Evolutionary conservation across 176 grass and related monocot genomes (phyloP).

Genomic region (Rhipidocladum racemiflorum): DNA sequence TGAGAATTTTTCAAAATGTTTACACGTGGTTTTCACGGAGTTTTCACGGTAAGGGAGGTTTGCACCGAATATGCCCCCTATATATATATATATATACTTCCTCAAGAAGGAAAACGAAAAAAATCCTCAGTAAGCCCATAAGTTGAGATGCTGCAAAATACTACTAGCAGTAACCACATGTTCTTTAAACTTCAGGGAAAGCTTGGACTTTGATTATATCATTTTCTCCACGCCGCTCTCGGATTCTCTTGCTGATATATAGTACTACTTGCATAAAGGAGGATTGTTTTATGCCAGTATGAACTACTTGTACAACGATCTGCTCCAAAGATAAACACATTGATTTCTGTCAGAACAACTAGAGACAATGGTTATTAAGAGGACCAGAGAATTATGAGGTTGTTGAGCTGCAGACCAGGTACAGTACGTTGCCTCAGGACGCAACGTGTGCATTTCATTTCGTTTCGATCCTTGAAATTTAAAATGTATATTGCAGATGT

Average conservation of each 20-base stretch:
- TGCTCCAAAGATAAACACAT: conserved; percentile 28
- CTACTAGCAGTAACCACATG: not conserved
- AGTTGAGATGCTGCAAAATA: not conserved
- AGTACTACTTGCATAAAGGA: not conserved
- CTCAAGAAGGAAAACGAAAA: not conserved
- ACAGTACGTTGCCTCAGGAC: not conserved
- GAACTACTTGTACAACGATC: not conserved
- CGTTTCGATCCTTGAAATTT: not conserved
- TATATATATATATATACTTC: too few relatives aligned
- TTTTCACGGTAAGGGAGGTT: too few relatives aligned
- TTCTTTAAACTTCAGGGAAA: not conserved
- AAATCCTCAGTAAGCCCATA: not conserved
- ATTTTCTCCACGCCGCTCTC: not conserved
- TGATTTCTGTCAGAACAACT: conserved; percentile 31
- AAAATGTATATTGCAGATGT: not conserved
- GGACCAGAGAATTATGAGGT: conserved; percentile 43
- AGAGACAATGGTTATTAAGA: conserved; percentile 39
- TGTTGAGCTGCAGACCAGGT: conserved; percentile 14
- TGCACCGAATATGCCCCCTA: too few relatives aligned
- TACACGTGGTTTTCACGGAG: too few relatives aligned
- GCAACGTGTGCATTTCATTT: conserved; percentile 9
- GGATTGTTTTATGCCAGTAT: not conserved
- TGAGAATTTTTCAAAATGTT: too few relatives aligned
- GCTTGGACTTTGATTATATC: not conserved
- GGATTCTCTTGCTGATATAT: not conserved